phyloP scores from a whole-genome alignment of 805 yeast genomes.

The Kluyveromyces dobzhanskii region DNA sequence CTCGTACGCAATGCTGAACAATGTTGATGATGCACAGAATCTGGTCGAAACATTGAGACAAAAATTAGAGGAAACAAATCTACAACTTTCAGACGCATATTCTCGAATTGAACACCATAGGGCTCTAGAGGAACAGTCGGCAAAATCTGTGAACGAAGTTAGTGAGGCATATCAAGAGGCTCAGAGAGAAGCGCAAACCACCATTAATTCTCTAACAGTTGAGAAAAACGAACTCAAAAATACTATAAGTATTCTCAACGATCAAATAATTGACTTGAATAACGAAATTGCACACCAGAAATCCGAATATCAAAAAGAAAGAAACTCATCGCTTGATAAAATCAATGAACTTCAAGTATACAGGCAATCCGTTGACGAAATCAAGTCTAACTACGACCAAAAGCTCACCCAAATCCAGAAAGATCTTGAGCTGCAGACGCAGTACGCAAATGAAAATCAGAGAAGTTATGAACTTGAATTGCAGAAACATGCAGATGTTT shows the following conservation, averaged over 20 bases:
- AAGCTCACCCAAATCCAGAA: conserved; percentile 25
- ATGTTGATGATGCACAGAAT: conserved; percentile 19
- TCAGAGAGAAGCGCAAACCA: conserved; percentile 21
- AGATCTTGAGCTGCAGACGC: conserved; percentile 37
- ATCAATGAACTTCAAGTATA: conserved; percentile 24
- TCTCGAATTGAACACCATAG: conserved; percentile 54
- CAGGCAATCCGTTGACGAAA: conserved; percentile 15
- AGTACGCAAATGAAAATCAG: conserved; percentile 42
- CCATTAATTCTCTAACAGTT: conserved; percentile 11
- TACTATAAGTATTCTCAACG: conserved; percentile 23
- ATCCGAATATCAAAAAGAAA: conserved; percentile 18
- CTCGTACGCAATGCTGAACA: conserved; percentile 24
- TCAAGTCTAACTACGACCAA: conserved; percentile 22
- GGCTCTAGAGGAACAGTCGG: conserved; percentile 56
- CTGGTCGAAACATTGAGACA: conserved; percentile 25
- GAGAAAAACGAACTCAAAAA: conserved; percentile 18
- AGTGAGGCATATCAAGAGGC: conserved; percentile 45
- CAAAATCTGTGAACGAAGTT: conserved; percentile 50
- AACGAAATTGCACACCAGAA: conserved; percentile 26
- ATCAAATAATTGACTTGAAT: conserved; percentile 25
- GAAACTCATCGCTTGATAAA: conserved; percentile 19
- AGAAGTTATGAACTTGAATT: conserved; percentile 48
- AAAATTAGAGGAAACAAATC: conserved; percentile 40
- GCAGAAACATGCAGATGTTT: conserved; percentile 44
- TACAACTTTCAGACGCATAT: conserved; percentile 49